Evolutionary conservation across 139 green algal species (phyloP).

Genomic region (Closterium sp.): DNA sequence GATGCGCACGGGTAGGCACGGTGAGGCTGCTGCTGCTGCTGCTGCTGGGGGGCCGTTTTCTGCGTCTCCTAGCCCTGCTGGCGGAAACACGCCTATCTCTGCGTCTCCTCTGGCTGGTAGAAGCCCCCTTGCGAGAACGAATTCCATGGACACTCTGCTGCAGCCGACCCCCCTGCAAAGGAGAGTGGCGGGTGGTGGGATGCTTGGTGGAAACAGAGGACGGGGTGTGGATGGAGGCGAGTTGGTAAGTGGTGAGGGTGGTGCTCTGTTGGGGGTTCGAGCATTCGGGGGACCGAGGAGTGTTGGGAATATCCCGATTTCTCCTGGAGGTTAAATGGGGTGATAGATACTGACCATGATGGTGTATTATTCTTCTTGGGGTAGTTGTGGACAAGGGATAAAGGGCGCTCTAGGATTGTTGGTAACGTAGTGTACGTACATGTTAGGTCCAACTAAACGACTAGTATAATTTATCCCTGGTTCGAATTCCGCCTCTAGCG

Average conservation of each 20-base stretch:
- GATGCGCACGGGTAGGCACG: not conserved
- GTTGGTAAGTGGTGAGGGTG: not conserved
- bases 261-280: not conserved
- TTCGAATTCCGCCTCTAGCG: no score
- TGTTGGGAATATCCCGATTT: not conserved
- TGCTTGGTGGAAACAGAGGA: not conserved
- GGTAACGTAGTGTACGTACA: no score
- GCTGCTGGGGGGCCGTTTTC: not conserved
- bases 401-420: no score
- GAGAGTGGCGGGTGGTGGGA: not conserved
- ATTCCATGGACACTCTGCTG: not conserved
- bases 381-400: no score
- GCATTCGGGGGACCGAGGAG: not conserved
- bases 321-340: not conserved
- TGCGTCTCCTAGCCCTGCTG: not conserved
- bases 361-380: no score
- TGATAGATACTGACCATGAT: not conserved
- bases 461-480: no score
- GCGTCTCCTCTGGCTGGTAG: not conserved
- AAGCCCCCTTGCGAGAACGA: not conserved
- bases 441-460: no score
- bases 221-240: not conserved
- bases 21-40: not conserved
- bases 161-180: not conserved
- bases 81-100: not conserved